Evolutionary conservation across 257 asterid genomes (phyloP).

Genomic region (Galeopsis tetrahit): DNA sequence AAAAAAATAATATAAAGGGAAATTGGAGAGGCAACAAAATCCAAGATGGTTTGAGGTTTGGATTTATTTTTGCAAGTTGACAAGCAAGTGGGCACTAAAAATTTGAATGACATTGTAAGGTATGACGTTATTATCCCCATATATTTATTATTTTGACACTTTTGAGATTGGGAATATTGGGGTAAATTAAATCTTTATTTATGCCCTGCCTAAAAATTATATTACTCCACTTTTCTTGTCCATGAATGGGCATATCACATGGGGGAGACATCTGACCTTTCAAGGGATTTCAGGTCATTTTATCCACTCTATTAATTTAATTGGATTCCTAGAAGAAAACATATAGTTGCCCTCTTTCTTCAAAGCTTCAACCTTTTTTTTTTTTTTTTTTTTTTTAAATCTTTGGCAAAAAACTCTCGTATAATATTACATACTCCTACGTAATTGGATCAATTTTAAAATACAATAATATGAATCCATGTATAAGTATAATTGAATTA

Average conservation of each 20-base stretch:
- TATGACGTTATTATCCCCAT: slow-evolving; percentile 43
- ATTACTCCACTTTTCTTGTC: slow-evolving; percentile 22
- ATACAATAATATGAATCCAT: too few relatives aligned
- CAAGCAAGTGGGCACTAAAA: slow-evolving; percentile 38
- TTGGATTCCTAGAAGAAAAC: neutral
- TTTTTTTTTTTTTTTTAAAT: too few relatives aligned
- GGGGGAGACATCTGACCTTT: slow-evolving; percentile 45
- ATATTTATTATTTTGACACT: slow-evolving; percentile 17
- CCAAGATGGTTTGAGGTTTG: slow-evolving; percentile 12
- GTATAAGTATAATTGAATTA: too few relatives aligned
- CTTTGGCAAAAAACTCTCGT: too few relatives aligned
- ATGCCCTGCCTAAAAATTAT: slow-evolving; percentile 11
- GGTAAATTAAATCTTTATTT: neutral
- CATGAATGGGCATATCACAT: slow-evolving; percentile 34
- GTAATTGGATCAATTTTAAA: too few relatives aligned
- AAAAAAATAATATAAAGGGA: neutral
- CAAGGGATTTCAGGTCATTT: slow-evolving; percentile 41
- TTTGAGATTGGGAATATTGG: slow-evolving; percentile 38
- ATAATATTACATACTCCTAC: too few relatives aligned
- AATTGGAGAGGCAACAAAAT: neutral
- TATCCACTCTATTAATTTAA: neutral
- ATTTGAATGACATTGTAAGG: slow-evolving; percentile 33
- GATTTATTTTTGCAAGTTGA: slow-evolving; percentile 41
- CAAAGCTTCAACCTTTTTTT: too few relatives aligned
- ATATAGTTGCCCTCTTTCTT: neutral